A percentile compares a stretch with the other conserved stretches of the same genome.
phyloP scores from a whole-genome alignment of 371 early-diverging fungal species.

The Chytridiales sp. region DNA sequence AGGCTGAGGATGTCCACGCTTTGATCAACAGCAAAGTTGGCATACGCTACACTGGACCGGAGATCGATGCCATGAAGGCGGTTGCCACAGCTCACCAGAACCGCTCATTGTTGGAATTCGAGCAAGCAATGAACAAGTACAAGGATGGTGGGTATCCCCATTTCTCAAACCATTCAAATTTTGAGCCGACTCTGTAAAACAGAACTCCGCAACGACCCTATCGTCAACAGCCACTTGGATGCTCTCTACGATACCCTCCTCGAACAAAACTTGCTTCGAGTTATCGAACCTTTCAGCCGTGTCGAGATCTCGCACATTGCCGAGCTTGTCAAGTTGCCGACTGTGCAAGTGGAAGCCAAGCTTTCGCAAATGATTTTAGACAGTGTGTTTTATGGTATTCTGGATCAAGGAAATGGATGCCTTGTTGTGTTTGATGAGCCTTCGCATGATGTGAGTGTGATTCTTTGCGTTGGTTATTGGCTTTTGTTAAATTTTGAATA shows the following conservation, averaged over 20 bases:
- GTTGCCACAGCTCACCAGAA: conserved; percentile 92
- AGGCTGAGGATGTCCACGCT: conserved; percentile 85
- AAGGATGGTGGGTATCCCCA: conserved; percentile 61
- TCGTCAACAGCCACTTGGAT: conserved; percentile 86
- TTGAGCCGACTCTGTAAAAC: not conserved
- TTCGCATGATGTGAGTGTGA: conserved; percentile 67
- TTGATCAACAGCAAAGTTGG: conserved; percentile 84
- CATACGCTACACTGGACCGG: conserved; percentile 64
- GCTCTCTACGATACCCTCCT: conserved; percentile 95
- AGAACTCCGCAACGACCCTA: conserved; percentile 89
- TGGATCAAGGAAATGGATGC: conserved; percentile 97
- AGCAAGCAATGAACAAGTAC: conserved; percentile 81
- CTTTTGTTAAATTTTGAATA: not conserved
- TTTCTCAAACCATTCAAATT: not conserved
- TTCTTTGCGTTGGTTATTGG: not conserved
- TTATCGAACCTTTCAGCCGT: conserved; percentile 97
- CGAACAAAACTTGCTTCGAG: conserved; percentile 94
- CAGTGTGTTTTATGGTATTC: conserved; percentile 89
- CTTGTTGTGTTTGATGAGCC: conserved; percentile 91
- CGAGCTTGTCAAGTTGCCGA: conserved; percentile 84
- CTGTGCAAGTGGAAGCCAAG: conserved; percentile 89
- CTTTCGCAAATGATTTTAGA: conserved; percentile 99
- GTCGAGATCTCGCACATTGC: conserved; percentile 97
- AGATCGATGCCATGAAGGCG: conserved; percentile 90
- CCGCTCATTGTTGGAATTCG: conserved; percentile 91